Base-by-base conservation (phyloP, 345 rosid genomes). In the Camelina hispida region DNA sequence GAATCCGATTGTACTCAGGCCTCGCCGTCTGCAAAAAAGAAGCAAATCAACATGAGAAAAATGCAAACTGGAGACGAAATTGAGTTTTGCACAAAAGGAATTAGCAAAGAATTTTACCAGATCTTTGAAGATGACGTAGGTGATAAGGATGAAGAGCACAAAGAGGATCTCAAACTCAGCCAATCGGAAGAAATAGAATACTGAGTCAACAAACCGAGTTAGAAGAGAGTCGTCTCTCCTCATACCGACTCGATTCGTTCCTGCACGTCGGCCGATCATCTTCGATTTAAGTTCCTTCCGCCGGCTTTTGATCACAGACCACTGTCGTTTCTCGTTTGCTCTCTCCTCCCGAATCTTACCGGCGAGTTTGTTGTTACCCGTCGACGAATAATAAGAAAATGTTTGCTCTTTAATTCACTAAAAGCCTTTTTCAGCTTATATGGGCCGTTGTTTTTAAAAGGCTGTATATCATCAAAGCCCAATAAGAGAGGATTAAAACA, bases 141-240 rank as follows among this genome's bases (percentile, higher is more conserved):
- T n/a, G 16, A 78, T 67, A 2, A 78, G 0, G 65, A 72, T 22
- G 74, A 78, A 78, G 34, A 78, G 74, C 11, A 78, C 78, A 13
- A 72, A 78, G 28, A 78, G 14, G 78, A 78, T 78, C 81, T 78
- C 81, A 44, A 78, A 72, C 74, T 78, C 81, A 62, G 78, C 81
- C 7, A 78, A 72, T 66, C 81, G 62, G 81, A 73, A 73, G 56
- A 66, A 68, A 66, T 23, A 32, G 54, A 73, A 78, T 18, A 78
- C 81, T 42, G 81, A 72, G 73, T 78, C 74, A 32, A 78, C 81
- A 32, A 67, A 66, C 15, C 81, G 81, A 67, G 81, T 72, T 14
- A 66, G 59, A 37, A 66, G 51, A 15, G 81, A 78, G 11, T 66
- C 78, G 58, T 78, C 73, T 12, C 78, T 78, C 40, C 78, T 72